Percentiles rank a stretch among this genome's conserved stretches.
These are phyloP conservation scores for Xeromyces bisporus DNA, from an alignment of 495 filamentous ascomycete species.

Conservation along the genomic window DNA sequence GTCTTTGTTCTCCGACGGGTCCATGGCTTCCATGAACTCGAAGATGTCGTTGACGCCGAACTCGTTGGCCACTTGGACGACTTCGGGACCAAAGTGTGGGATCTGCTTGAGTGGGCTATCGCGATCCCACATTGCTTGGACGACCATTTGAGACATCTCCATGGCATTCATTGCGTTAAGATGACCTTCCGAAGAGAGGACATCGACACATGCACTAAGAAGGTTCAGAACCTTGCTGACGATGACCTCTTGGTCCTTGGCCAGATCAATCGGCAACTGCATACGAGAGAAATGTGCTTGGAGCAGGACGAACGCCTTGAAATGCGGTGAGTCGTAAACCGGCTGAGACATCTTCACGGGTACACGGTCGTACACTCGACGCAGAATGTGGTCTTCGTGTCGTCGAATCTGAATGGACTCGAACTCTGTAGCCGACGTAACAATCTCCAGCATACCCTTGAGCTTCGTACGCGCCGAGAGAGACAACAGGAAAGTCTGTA, in stretches of 20 bases:
- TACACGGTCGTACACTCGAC: conserved; percentile 82
- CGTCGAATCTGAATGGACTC: conserved; percentile 87
- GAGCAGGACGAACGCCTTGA: conserved; percentile 91
- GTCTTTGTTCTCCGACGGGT: conserved; percentile 71
- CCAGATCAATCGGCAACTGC: conserved; percentile 90
- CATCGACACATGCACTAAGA: conserved; percentile 82
- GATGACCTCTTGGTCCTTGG: conserved; percentile 87
- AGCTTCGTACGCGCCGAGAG: conserved; percentile 75
- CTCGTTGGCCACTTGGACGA: conserved; percentile 67
- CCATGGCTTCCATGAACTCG: conserved; percentile 98
- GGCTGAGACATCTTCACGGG: conserved; percentile 86
- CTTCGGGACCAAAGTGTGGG: conserved; percentile 75
- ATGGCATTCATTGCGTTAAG: conserved; percentile 95
- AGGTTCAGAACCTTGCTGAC: conserved; percentile 73
- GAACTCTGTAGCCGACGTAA: conserved; percentile 93
- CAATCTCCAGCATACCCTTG: conserved; percentile 91
- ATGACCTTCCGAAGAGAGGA: conserved; percentile 89
- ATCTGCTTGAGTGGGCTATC: conserved; percentile 96
- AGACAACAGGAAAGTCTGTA: conserved; percentile 99
- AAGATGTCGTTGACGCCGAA: conserved; percentile 79
- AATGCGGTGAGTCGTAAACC: conserved; percentile 84
- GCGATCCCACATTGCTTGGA: conserved; percentile 97
- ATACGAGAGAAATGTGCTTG: conserved; percentile 97
- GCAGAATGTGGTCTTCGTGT: conserved; percentile 77
- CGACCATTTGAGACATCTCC: conserved; percentile 99